Conservation (phyloP, 805 yeast genomes). For the Candida sithepensis region DNA sequence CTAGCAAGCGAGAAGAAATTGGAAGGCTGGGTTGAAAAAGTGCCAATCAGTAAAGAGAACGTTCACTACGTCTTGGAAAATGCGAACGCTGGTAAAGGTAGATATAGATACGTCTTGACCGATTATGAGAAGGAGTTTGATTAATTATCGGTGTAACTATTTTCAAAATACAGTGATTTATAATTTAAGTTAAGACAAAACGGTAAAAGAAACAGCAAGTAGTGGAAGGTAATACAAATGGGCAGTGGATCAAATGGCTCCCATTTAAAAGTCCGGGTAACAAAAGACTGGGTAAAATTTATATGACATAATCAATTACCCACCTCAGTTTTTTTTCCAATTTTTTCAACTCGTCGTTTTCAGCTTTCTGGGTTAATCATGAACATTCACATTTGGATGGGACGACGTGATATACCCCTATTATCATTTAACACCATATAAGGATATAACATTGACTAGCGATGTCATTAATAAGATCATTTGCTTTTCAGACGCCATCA, state of each 20-base stretch:
- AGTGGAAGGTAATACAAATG: background rate
- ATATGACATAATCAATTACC: background rate
- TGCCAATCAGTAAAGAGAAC: conserved; percentile 42
- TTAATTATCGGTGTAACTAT: background rate
- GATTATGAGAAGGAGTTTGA: conserved; percentile 33
- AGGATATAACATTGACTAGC: no score
- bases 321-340: background rate
- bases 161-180: no score
- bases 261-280: background rate
- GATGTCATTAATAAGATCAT: background rate
- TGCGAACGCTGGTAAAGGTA: conserved; percentile 46
- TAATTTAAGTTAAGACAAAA: no score
- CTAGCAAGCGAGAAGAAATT: conserved; percentile 44
- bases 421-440: background rate
- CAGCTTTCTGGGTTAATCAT: no score
- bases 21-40: conserved; percentile 50
- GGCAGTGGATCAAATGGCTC: background rate
- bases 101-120: conserved; percentile 51
- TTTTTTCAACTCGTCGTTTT: background rate
- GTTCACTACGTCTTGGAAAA: conserved; percentile 44
- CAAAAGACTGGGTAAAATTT: background rate
- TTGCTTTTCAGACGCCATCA: background rate
- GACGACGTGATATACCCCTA: no score
- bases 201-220: background rate
- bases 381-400: no score